phyloP scores from a whole-genome alignment of 345 rosid genomes.

The Limnanthes douglasii region DNA sequence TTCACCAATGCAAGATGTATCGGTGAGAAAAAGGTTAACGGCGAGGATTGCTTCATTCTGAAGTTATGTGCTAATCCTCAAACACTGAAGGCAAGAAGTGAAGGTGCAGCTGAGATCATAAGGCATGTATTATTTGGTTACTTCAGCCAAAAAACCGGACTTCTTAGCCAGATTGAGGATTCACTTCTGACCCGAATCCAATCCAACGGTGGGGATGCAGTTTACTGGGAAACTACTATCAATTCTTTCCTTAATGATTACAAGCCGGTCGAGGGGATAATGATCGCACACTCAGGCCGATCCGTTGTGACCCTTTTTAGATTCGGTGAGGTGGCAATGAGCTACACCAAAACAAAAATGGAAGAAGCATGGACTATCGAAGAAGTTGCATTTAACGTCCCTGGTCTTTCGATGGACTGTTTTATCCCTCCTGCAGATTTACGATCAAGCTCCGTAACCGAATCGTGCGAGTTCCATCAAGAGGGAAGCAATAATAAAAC shows the following conservation, averaged over 20 bases:
- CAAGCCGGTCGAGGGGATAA: slow-evolving; percentile 76
- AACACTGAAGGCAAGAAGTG: slow-evolving; percentile 66
- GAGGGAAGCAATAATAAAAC: slow-evolving; percentile 48
- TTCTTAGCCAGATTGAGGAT: slow-evolving; percentile 73
- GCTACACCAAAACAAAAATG: slow-evolving; percentile 88
- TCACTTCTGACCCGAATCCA: slow-evolving; percentile 81
- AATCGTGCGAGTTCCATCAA: slow-evolving; percentile 46
- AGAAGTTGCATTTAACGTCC: slow-evolving; percentile 90
- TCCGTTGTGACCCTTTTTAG: slow-evolving; percentile 80
- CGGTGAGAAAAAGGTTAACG: slow-evolving; percentile 65
- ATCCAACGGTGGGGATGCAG: slow-evolving; percentile 62
- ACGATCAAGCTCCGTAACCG: slow-evolving; percentile 37
- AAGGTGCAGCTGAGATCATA: slow-evolving; percentile 84
- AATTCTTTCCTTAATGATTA: slow-evolving; percentile 73
- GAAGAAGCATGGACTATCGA: slow-evolving; percentile 93
- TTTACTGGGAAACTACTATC: slow-evolving; percentile 88
- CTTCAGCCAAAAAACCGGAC: slow-evolving; percentile 88
- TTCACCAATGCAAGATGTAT: slow-evolving; percentile 78
- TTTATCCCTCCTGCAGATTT: slow-evolving; percentile 90
- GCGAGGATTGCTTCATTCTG: slow-evolving; percentile 85
- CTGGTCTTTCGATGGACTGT: slow-evolving; percentile 74
- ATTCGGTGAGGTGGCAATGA: slow-evolving; percentile 80
- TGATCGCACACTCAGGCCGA: slow-evolving; percentile 91
- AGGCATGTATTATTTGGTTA: slow-evolving; percentile 79
- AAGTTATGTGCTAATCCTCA: slow-evolving; percentile 66